Percentiles rank a stretch among this genome's conserved stretches.
These are phyloP conservation scores for Meira nashicola DNA, from an alignment of 1,284 basidiomycete genomes.

Conservation along the genomic window DNA sequence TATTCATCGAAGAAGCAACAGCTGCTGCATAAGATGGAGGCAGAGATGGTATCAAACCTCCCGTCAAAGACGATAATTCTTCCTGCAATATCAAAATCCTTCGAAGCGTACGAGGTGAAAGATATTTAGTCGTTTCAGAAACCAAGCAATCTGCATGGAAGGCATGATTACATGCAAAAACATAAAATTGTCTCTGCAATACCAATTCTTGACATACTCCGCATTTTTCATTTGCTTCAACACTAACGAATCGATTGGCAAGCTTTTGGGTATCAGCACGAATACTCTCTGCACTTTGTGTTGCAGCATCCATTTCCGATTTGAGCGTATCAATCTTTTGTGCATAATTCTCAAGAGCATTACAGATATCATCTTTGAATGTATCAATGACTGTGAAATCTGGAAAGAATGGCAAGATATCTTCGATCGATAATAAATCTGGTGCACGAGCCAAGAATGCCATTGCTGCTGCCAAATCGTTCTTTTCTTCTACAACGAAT, in stretches of 20 bases:
- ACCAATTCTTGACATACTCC: slow-evolving; percentile 71
- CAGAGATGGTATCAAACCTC: slow-evolving; percentile 17
- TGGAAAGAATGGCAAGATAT: slow-evolving; percentile 98
- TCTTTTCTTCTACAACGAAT: slow-evolving; percentile 93
- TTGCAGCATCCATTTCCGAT: slow-evolving; percentile 92
- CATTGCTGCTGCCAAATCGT: slow-evolving; percentile 97
- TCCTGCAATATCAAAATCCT: slow-evolving; percentile 44
- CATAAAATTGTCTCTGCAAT: slow-evolving; percentile 87
- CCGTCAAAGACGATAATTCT: slow-evolving; percentile 21
- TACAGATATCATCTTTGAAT: slow-evolving; percentile 97
- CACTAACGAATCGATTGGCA: slow-evolving; percentile 85
- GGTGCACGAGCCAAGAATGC: slow-evolving; percentile 81
- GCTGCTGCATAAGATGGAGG: slow-evolving; percentile 15
- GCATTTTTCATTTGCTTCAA: slow-evolving; percentile 75
- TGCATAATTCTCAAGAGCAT: slow-evolving; percentile 88
- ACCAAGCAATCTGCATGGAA: slow-evolving; percentile 57
- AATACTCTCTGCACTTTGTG: slow-evolving; percentile 83
- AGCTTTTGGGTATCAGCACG: slow-evolving; percentile 82
- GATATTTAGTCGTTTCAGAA: slow-evolving; percentile 36
- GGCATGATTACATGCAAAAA: slow-evolving; percentile 93
- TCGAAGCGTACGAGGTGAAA: slow-evolving; percentile 39
- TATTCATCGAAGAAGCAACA: slow-evolving; percentile 6
- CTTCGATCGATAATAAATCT: slow-evolving; percentile 92
- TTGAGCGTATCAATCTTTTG: slow-evolving; percentile 85
- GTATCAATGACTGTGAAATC: slow-evolving; percentile 99